These are phyloP conservation scores for Aphanomyces astaci DNA, from an alignment of 352 stramenopile species.

Conservation along the genomic window DNA sequence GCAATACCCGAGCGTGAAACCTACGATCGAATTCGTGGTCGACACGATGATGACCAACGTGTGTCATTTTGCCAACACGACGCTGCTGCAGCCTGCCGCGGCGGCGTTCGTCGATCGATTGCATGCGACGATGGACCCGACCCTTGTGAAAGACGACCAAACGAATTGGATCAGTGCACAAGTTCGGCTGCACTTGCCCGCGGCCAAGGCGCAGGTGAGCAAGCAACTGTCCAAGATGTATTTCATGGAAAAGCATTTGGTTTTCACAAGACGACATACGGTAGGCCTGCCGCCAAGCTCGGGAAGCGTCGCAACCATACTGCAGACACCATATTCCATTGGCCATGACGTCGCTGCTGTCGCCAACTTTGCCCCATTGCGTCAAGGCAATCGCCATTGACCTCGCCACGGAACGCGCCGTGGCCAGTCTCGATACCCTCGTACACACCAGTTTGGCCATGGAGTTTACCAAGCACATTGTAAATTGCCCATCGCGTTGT, in stretches of 20 bases:
- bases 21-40: conserved; percentile 56
- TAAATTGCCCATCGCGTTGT: no score
- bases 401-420: conserved; percentile 10
- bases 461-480: conserved; percentile 21
- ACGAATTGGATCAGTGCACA: not conserved
- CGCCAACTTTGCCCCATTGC: not conserved
- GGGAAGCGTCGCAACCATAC: conserved; percentile 7
- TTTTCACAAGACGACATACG: no score
- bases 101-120: conserved; percentile 36
- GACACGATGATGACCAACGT: conserved; percentile 49
- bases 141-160: not conserved
- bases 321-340: conserved; percentile 15
- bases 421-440: not conserved
- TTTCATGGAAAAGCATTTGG: no score
- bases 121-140: not conserved
- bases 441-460: conserved; percentile 14
- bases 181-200: conserved; percentile 2
- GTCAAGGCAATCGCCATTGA: conserved; percentile 5
- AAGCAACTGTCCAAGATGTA: no score
- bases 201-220: not conserved
- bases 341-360: conserved; percentile 6
- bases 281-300: not conserved
- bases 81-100: conserved; percentile 34
- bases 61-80: conserved; percentile 46
- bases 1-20: conserved; percentile 44